Evolutionary conservation across 2,329 filamentous ascomycete species (phyloP).

Genomic region (Didymella glomerata): DNA sequence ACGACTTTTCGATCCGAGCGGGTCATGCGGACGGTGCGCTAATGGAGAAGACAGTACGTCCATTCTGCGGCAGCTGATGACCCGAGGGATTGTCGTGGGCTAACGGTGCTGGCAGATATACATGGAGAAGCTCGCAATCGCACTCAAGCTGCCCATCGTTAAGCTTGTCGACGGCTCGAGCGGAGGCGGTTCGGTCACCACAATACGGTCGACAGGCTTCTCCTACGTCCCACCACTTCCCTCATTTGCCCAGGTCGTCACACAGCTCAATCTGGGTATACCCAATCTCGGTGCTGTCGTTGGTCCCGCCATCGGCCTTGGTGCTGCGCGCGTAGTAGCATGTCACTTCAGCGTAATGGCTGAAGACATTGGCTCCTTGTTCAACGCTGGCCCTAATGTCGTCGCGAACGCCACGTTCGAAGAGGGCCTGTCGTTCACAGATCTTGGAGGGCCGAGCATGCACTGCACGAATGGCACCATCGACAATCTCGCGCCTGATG

Average conservation of each 20-base stretch:
- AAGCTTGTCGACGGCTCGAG: slow-evolving; percentile 72
- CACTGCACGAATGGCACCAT: slow-evolving; percentile 73
- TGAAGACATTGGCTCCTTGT: slow-evolving; percentile 67
- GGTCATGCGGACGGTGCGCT: slow-evolving; percentile 70
- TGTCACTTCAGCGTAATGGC: slow-evolving; percentile 74
- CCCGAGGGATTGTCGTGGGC: neutral
- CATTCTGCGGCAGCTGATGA: too few species aligned
- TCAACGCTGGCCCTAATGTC: slow-evolving; percentile 71
- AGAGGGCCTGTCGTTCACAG: slow-evolving; percentile 66
- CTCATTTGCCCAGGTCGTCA: slow-evolving; percentile 61
- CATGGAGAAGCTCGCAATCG: slow-evolving; percentile 68
- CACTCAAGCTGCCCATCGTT: slow-evolving; percentile 66
- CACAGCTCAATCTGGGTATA: slow-evolving; percentile 69
- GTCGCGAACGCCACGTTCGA: slow-evolving; percentile 71
- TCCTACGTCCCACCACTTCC: slow-evolving; percentile 68
- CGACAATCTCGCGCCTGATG: slow-evolving; percentile 68
- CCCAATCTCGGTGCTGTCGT: slow-evolving; percentile 70
- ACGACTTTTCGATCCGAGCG: slow-evolving; percentile 70
- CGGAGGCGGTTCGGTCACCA: slow-evolving; percentile 69
- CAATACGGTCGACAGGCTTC: slow-evolving; percentile 63
- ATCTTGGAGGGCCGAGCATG: slow-evolving; percentile 67
- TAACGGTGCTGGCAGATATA: slow-evolving; percentile 55
- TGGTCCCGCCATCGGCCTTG: slow-evolving; percentile 70
- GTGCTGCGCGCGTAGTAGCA: slow-evolving; percentile 67
- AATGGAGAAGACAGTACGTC: slow-evolving; percentile 61